Conservation (phyloP, 2,329 filamentous ascomycete genomes). For the Escovopsis sp. region DNA sequence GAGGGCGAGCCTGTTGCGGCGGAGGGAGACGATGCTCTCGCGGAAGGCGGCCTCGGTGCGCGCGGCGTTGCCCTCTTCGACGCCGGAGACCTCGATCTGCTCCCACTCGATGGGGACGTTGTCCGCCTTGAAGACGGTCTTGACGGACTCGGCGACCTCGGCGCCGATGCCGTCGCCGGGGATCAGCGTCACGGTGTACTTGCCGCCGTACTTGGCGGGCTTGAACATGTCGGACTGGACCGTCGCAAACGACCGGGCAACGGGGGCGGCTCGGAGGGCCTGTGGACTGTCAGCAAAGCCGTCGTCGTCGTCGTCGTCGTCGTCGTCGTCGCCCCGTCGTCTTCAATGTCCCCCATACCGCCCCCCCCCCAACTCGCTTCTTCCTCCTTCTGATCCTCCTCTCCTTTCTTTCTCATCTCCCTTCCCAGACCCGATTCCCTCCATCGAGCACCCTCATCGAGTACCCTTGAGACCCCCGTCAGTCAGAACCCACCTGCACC, state of each 20-base stretch:
- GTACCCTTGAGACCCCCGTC: too few relatives aligned
- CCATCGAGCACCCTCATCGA: too few relatives aligned
- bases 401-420: not conserved
- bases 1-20: slow-evolving; percentile 95
- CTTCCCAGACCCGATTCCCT: slow-evolving; percentile 1
- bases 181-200: slow-evolving; percentile 97
- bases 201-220: slow-evolving; percentile 96
- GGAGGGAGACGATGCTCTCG: slow-evolving; percentile 86
- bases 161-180: slow-evolving; percentile 97
- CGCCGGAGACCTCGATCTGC: slow-evolving; percentile 87
- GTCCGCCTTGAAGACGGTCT: slow-evolving; percentile 99
- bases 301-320: not conserved
- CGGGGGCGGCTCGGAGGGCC: slow-evolving; percentile 37
- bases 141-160: slow-evolving; percentile 94
- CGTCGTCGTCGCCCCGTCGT: not conserved
- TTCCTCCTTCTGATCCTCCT: not conserved
- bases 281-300: slow-evolving; percentile 16
- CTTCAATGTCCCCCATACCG: not conserved
- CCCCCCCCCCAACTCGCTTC: not conserved
- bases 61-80: slow-evolving; percentile 63
- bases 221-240: slow-evolving; percentile 95
- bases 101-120: slow-evolving; percentile 98
- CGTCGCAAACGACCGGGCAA: slow-evolving; percentile 53
- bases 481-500: slow-evolving; percentile 35
- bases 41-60: slow-evolving; percentile 90